Evolutionary conservation across 305 asterid species (phyloP).

Genomic region (Fraxinus platypoda): DNA sequence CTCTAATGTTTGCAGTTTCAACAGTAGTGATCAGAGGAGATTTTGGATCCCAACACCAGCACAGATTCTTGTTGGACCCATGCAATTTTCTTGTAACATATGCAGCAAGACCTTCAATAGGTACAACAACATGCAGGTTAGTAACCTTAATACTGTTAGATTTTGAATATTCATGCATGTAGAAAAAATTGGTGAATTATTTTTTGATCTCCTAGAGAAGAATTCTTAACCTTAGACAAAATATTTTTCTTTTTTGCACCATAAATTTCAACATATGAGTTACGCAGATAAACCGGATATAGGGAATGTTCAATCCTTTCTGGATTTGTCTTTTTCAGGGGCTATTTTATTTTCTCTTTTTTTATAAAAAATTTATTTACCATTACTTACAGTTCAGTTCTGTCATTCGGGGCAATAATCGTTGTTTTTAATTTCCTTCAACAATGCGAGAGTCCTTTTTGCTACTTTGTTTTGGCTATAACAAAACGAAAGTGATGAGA

Average conservation of each 20-base stretch:
- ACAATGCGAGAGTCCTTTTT: neutral
- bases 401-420: neutral
- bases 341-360: neutral
- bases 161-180: neutral
- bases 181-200: neutral
- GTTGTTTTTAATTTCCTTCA: neutral
- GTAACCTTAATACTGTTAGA: neutral
- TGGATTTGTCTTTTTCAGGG: neutral
- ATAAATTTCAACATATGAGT: neutral
- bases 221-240: neutral
- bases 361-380: neutral
- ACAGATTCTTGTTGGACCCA: slow-evolving; percentile 91
- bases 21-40: slow-evolving; percentile 39
- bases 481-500: neutral
- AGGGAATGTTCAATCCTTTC: neutral
- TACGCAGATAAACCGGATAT: neutral
- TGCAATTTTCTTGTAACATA: slow-evolving; percentile 84
- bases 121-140: slow-evolving; percentile 97
- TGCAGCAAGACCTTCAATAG: slow-evolving; percentile 90
- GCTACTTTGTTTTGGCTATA: neutral
- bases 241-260: neutral
- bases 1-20: slow-evolving; percentile 27
- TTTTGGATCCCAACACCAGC: slow-evolving; percentile 93
- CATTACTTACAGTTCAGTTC: neutral
- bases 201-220: neutral